A percentile compares a stretch with the other conserved stretches of the same genome.
Conservation (phyloP, 192 early-diverging fungal species). For the Backusella morwellensis region DNA sequence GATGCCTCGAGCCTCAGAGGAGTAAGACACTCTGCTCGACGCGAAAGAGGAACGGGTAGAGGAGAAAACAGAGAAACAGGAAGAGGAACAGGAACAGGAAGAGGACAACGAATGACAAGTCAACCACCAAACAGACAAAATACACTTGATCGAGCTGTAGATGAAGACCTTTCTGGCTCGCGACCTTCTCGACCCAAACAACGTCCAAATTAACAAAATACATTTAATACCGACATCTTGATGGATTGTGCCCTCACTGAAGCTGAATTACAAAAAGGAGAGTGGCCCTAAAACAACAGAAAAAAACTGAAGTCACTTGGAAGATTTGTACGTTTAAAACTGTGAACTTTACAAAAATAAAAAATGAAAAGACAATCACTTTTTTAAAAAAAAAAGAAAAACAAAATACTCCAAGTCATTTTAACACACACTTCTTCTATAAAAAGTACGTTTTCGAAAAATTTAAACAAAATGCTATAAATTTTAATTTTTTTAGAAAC, state of each 20-base stretch:
- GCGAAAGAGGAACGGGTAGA: background rate
- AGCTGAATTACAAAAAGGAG: background rate
- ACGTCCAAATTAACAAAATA: background rate
- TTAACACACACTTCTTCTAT: too few species aligned
- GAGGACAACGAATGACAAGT: background rate
- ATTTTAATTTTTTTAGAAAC: too few species aligned
- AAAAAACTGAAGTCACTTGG: too few species aligned
- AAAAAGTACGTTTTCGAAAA: too few species aligned
- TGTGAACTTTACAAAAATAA: too few species aligned
- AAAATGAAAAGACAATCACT: too few species aligned
- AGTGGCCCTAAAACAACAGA: too few species aligned
- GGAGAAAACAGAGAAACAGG: too few species aligned
- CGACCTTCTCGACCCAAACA: background rate
- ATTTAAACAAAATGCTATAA: too few species aligned
- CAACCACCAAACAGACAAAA: background rate
- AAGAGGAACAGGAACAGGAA: background rate
- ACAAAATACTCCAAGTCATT: too few species aligned
- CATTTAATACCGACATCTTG: background rate
- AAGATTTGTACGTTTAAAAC: too few species aligned
- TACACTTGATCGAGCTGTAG: background rate
- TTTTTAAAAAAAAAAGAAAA: too few species aligned
- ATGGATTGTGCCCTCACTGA: background rate
- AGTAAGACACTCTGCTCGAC: background rate
- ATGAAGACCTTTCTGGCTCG: background rate
- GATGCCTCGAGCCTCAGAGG: background rate